Evolutionary conservation across 2,329 filamentous ascomycete genomes (phyloP), one percentile per base, ranked within the genome.

Genomic region (Monosporascus sp.): DNA sequence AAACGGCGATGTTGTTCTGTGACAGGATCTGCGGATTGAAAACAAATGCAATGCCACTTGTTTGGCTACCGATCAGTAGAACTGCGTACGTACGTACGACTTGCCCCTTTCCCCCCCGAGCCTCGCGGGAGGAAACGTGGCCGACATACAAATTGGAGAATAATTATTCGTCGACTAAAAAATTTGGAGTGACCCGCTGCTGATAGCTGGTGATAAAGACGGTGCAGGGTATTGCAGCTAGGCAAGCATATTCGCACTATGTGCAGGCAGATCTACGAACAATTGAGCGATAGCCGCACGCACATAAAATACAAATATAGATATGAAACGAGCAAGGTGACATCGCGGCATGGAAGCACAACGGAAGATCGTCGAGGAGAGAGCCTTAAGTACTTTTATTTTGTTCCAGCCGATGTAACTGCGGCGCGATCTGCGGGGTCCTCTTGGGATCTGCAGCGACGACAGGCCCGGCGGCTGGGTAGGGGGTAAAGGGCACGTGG

Each of bases 11-110:
- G 22, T 44, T 44, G 11, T 22, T 55, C 62, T 68, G 67, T 62
- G 63, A 69, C 66, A 59, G 59, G 59, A 68, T 68, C 66, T 62
- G 61, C 67, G 62, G 49, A 60, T 63, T 63, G 60, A 64, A 68
- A 66, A 68, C 65, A 57, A 57, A 55, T 52, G 57, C 53, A 39
- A 25, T 49, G 31, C 36, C 49, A 47, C 55, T 54, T 60, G 59
- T 60, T 61, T 59, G 57, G 49, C 49, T 50, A 56, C 51, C 46
- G 55, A 62, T 60, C 58, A 50, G 52, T 34, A n/a, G 24, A 25
- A 46, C 8, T 18, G 17, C n/a, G 20, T 25, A 25, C 2, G 39
- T 44, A 24, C 9, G 41, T 22, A 25, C 20, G 42, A 20, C 6
- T 45, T n/a, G 2, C 37, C 15, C n/a, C 3, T 9, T 7, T 18